phyloP scores from a whole-genome alignment of 257 asterid genomes.

The Haberlea rhodopensis region DNA sequence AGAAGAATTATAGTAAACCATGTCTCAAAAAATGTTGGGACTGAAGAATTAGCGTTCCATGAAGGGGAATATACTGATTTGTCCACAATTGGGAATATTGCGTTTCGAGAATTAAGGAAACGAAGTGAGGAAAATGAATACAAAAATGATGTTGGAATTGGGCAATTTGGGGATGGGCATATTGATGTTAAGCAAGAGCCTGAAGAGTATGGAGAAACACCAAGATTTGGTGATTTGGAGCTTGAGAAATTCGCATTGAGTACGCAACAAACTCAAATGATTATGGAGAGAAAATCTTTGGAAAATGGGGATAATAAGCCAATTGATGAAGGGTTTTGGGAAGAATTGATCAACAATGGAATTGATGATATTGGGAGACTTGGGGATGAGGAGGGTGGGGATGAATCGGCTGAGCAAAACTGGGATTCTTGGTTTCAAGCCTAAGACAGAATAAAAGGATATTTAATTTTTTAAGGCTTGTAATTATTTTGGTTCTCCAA shows the following conservation, averaged over 20 bases:
- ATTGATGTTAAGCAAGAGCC: constrained; percentile 23
- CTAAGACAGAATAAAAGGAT: too few species aligned
- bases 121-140: constrained; percentile 2
- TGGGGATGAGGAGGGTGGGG: constrained; percentile 4
- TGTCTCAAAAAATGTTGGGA: constrained; percentile 14
- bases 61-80: background rate
- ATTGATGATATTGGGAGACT: constrained; percentile 24
- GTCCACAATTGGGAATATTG: constrained; percentile 28
- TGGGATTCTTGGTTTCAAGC: constrained; percentile 20
- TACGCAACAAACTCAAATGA: constrained; percentile 24
- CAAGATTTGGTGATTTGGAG: constrained; percentile 24
- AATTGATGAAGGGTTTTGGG: constrained; percentile 27
- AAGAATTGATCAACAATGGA: constrained; percentile 36
- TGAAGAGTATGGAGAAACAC: constrained; percentile 13
- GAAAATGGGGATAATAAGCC: constrained; percentile 15
- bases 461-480: too few species aligned
- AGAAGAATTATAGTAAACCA: constrained; percentile 42
- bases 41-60: constrained; percentile 13
- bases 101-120: constrained; percentile 25
- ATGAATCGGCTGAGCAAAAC: constrained; percentile 9
- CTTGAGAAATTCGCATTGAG: constrained; percentile 15
- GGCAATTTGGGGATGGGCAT: constrained; percentile 18
- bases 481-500: too few species aligned
- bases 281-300: constrained; percentile 26
- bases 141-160: constrained; percentile 11